These are phyloP conservation scores for Articulospora tetracladia DNA, from an alignment of 495 filamentous ascomycete species.

Conservation along the genomic window DNA sequence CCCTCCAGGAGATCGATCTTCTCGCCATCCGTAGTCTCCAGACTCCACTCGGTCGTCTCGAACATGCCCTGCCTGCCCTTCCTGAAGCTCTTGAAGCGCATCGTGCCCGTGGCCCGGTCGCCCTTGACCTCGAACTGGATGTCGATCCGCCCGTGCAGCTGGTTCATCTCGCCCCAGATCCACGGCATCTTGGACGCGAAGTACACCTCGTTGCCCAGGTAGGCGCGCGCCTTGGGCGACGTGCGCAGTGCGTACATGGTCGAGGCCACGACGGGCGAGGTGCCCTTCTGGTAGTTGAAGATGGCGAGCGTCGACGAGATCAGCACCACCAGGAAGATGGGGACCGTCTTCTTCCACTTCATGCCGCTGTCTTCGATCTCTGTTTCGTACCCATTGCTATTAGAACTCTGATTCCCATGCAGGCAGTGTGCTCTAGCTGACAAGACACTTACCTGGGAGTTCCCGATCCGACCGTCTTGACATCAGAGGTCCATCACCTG, in stretches of 20 bases:
- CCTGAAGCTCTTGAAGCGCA: constrained; percentile 77
- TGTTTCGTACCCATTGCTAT: neutral
- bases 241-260: constrained; percentile 90
- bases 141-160: constrained; percentile 87
- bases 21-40: constrained; percentile 58
- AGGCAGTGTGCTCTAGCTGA: neutral
- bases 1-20: constrained; percentile 65
- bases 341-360: constrained; percentile 44
- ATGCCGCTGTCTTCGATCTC: constrained; percentile 22
- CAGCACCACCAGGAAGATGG: constrained; percentile 54
- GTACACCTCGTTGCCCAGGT: constrained; percentile 89
- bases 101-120: constrained; percentile 62
- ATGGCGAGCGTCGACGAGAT: constrained; percentile 69
- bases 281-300: constrained; percentile 98
- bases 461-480: constrained; percentile 77
- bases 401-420: neutral
- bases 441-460: constrained; percentile 53
- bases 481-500: constrained; percentile 66
- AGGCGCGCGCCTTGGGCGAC: constrained; percentile 63
- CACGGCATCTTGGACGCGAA: constrained; percentile 85
- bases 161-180: constrained; percentile 92
- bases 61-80: constrained; percentile 69
- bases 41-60: constrained; percentile 73
- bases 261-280: constrained; percentile 73
- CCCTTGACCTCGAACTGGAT: constrained; percentile 87